These are phyloP conservation scores for Canavalia ensiformis DNA, from an alignment of 306 rosid species.

Conservation along the genomic window DNA sequence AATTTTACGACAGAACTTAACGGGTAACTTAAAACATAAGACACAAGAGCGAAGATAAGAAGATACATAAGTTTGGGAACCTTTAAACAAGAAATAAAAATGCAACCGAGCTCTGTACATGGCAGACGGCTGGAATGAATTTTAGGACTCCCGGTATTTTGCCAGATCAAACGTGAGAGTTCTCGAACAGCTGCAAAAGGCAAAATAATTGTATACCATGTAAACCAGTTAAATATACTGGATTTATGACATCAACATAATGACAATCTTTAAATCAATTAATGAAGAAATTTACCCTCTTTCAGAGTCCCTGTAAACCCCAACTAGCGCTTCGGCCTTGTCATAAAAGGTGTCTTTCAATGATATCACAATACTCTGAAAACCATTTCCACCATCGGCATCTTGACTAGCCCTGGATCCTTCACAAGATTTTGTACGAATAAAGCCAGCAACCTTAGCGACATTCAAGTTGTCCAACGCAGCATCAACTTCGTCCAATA, in stretches of 20 bases:
- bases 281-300: constrained; percentile 66
- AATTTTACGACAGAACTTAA: constrained; percentile 24
- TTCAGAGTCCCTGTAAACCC: constrained; percentile 86
- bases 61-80: neutral
- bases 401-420: constrained; percentile 83
- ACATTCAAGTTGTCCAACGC: constrained; percentile 98
- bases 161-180: constrained; percentile 92
- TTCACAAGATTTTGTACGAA: constrained; percentile 92
- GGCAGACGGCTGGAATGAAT: constrained; percentile 40
- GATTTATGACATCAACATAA: constrained; percentile 27
- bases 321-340: constrained; percentile 93
- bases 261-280: neutral
- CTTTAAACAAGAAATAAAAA: constrained; percentile 27
- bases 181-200: constrained; percentile 83
- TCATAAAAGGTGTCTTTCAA: constrained; percentile 91
- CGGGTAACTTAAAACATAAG: constrained; percentile 49
- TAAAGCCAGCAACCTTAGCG: constrained; percentile 96
- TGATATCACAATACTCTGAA: constrained; percentile 97
- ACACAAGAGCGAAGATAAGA: neutral
- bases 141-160: constrained; percentile 76
- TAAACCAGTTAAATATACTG: constrained; percentile 18
- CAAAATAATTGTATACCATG: constrained; percentile 12
- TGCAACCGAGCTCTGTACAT: constrained; percentile 50
- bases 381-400: constrained; percentile 77
- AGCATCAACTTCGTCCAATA: constrained; percentile 99